Conservation (phyloP, 805 yeast species). For the Myxozyma nipponensis region DNA sequence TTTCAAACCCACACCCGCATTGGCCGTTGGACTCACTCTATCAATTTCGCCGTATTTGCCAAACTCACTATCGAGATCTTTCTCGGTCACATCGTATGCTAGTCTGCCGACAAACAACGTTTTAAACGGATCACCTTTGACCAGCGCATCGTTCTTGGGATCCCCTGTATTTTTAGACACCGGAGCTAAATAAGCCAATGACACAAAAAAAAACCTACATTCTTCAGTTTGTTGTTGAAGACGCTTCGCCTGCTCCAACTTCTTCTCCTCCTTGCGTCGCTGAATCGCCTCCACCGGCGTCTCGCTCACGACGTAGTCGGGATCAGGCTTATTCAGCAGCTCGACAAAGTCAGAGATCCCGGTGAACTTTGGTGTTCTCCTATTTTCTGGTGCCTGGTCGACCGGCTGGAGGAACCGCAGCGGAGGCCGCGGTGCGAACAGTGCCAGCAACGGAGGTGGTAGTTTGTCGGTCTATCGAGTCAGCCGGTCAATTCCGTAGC, state of each 20-base stretch:
- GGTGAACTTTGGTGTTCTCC: conserved; percentile 47
- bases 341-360: conserved; percentile 43
- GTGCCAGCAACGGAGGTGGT: conserved; percentile 46
- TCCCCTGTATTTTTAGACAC: conserved; percentile 40
- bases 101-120: conserved; percentile 78
- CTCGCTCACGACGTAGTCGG: conserved; percentile 35
- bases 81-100: conserved; percentile 59
- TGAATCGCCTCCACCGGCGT: conserved; percentile 32
- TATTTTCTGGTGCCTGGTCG: conserved; percentile 48
- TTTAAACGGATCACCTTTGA: conserved; percentile 66
- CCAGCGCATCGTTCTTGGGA: conserved; percentile 54
- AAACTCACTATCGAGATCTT: conserved; percentile 62
- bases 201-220: conserved; percentile 22
- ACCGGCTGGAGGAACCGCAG: conserved; percentile 46
- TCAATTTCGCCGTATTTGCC: conserved; percentile 68
- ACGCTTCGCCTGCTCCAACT: conserved; percentile 32
- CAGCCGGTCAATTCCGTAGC: no score
- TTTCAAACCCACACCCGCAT: neutral
- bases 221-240: conserved; percentile 39
- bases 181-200: neutral
- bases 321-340: conserved; percentile 30
- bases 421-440: conserved; percentile 58
- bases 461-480: conserved; percentile 42
- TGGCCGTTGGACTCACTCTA: conserved; percentile 32
- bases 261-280: conserved; percentile 32